Evolutionary conservation across 2,329 filamentous ascomycete species (phyloP).

Genomic region (Fusarium fracticaudum): DNA sequence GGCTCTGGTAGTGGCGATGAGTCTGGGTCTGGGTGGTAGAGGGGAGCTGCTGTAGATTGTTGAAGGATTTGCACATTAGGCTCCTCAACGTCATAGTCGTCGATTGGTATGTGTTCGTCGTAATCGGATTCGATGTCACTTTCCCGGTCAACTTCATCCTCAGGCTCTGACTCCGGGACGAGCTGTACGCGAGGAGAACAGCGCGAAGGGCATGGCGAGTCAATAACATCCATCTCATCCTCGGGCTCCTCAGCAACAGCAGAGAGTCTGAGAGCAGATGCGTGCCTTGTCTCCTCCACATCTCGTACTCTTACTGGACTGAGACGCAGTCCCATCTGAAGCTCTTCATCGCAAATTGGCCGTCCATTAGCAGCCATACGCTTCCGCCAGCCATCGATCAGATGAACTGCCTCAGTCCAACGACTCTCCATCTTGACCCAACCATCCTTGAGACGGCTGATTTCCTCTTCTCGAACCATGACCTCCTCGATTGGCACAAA

Average conservation of each 20-base stretch:
- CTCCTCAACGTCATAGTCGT: constrained; percentile 54
- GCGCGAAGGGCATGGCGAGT: constrained; percentile 45
- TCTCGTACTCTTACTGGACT: constrained; percentile 67
- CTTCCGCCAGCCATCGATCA: constrained; percentile 93
- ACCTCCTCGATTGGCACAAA: constrained; percentile 97
- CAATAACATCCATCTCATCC: constrained; percentile 40
- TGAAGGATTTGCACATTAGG: constrained; percentile 58
- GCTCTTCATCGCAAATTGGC: constrained; percentile 73
- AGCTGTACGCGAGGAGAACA: constrained; percentile 25
- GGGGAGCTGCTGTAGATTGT: constrained; percentile 51
- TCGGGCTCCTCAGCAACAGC: constrained; percentile 60
- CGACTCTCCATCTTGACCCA: constrained; percentile 94
- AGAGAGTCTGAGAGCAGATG: constrained; percentile 52
- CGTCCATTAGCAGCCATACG: constrained; percentile 77
- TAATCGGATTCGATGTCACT: constrained; percentile 55
- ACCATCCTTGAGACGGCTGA: constrained; percentile 80
- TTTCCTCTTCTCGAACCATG: constrained; percentile 90
- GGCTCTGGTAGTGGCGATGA: constrained; percentile 59
- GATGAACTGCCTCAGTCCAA: constrained; percentile 87
- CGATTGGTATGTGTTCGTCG: constrained; percentile 57
- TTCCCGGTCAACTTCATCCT: constrained; percentile 39
- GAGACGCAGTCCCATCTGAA: constrained; percentile 73
- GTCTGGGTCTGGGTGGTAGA: constrained; percentile 44
- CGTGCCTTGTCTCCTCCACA: constrained; percentile 57
- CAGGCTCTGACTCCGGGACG: constrained; percentile 34